Base-by-base conservation (phyloP, 2,329 filamentous ascomycete species). In the Stylonectria norvegica region DNA sequence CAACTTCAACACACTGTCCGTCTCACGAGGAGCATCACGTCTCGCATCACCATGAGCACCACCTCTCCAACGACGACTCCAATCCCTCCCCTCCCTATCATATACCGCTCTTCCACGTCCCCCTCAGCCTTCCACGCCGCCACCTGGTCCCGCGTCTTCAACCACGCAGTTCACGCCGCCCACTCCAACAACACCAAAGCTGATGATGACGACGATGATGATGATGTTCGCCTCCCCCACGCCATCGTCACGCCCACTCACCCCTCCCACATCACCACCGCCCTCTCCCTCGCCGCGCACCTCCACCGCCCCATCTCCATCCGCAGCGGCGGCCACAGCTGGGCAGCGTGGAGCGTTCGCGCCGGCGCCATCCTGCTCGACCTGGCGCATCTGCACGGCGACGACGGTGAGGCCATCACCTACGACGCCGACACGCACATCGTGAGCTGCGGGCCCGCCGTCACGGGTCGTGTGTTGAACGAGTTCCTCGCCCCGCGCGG, bases 331-430 rank as follows among this genome's bases (percentile, higher is more conserved):
- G 72, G 73, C 0, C 72, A 76, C 43, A 65, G 60, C 42, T 74
- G 69, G 67, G 69, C 71, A 1, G 71, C 65, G 0, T 75, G 71
- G 71, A 71, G 67, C 42, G 65, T 75, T 0, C 61, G 70, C 12
- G 67, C 72, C 10, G 61, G 69, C 43, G 70, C 71, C 0, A 63
- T 76, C 3, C 45, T 69, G 4, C 34, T 69, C 5, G 67, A 70
- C 44, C 52, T 69, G 3, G 16, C 8, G 30, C 5, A 8, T 5
- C 30, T 32, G 14, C 9, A 30, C 14, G 17, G 16, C 9, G 60
- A 50, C 2, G 54, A 30, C 14, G 17, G 16, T 7, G 60, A 50
- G 1, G 54, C 52, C 2, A 42, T 63, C 20, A 44, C 45, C 17
- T 50, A 54, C 5, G 64, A 77, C 40, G 52, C 59, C 11, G 43